Evolutionary conservation across 2,329 filamentous ascomycete genomes (phyloP).

Genomic region (Pseudocercospora ulei): DNA sequence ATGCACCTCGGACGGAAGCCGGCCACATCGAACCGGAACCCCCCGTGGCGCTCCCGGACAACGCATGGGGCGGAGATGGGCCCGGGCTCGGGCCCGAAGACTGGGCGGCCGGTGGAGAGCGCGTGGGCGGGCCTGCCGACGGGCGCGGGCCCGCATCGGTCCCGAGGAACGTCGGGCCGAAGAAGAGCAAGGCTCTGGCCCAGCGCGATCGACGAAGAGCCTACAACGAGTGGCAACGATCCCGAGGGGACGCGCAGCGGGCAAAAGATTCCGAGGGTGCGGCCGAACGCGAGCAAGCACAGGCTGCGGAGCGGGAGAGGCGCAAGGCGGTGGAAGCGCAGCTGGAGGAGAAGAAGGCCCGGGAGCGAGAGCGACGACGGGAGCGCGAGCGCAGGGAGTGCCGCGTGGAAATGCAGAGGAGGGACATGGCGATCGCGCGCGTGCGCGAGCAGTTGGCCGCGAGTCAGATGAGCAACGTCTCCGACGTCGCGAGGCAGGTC

Average conservation of each 20-base stretch:
- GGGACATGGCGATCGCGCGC: constrained; percentile 30
- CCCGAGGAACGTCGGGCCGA: constrained; percentile 38
- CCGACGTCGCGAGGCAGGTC: constrained; percentile 37
- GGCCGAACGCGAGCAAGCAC: constrained; percentile 40
- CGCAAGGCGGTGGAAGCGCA: constrained; percentile 38
- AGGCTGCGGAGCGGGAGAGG: constrained; percentile 37
- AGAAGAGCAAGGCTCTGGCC: constrained; percentile 44
- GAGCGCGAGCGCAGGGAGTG: constrained; percentile 35
- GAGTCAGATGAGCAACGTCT: constrained; percentile 33
- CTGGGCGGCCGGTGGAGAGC: not conserved
- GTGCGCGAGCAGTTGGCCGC: constrained; percentile 31
- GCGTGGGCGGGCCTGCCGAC: constrained; percentile 34
- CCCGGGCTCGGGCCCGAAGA: not conserved
- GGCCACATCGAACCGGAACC: no score
- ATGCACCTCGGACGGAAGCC: no score
- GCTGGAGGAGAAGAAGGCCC: constrained; percentile 37
- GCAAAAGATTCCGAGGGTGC: constrained; percentile 38
- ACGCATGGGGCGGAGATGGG: no score
- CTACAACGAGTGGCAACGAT: constrained; percentile 45
- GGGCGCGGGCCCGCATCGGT: constrained; percentile 7
- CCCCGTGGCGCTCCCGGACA: no score
- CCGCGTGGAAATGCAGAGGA: constrained; percentile 34
- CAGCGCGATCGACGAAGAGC: constrained; percentile 38
- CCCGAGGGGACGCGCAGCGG: constrained; percentile 42
- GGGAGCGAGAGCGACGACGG: constrained; percentile 36